Percentiles rank a stretch among this genome's conserved stretches.
These are phyloP conservation scores for Xylaria sp. DNA, from an alignment of 2,329 filamentous ascomycete species.

Conservation along the genomic window DNA sequence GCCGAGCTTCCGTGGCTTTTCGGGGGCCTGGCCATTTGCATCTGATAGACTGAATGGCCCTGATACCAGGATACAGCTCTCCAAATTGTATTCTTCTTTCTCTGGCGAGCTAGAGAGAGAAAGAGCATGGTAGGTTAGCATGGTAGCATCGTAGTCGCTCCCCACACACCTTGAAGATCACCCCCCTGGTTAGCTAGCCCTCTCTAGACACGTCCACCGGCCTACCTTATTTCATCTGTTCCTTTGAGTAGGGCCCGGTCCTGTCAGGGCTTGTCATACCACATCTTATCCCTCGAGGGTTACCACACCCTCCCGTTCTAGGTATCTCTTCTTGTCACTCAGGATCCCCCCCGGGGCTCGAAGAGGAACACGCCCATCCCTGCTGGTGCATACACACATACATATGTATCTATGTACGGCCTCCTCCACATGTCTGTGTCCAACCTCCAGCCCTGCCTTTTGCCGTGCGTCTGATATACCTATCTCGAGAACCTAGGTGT, in stretches of 20 bases:
- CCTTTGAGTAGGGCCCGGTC: conserved; percentile 33
- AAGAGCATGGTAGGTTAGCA: conserved; percentile 37
- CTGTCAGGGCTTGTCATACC: conserved; percentile 39
- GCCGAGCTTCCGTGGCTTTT: conserved; percentile 33
- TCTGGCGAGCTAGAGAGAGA: conserved; percentile 34
- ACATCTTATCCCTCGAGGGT: conserved; percentile 37
- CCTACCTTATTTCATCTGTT: conserved; percentile 36
- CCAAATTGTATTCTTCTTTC: conserved; percentile 31
- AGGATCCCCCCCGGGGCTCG: conserved; percentile 34
- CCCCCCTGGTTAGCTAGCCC: conserved; percentile 34
- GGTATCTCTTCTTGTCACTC: conserved; percentile 30
- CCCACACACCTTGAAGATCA: conserved; percentile 33
- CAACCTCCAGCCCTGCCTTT: conserved; percentile 35
- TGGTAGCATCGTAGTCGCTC: conserved; percentile 36
- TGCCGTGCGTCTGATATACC: conserved; percentile 38
- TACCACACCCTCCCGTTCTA: conserved; percentile 35
- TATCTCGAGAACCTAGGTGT: conserved; percentile 36
- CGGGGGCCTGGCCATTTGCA: conserved; percentile 26
- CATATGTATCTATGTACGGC: conserved; percentile 43
- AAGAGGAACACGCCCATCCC: conserved; percentile 39
- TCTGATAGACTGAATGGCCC: conserved; percentile 27
- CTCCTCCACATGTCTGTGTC: conserved; percentile 40
- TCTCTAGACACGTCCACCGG: conserved; percentile 34
- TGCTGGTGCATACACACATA: conserved; percentile 44
- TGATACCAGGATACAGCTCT: conserved; percentile 30